Conservation (phyloP, 257 asterid species). For the Primulina huaijiensis region DNA sequence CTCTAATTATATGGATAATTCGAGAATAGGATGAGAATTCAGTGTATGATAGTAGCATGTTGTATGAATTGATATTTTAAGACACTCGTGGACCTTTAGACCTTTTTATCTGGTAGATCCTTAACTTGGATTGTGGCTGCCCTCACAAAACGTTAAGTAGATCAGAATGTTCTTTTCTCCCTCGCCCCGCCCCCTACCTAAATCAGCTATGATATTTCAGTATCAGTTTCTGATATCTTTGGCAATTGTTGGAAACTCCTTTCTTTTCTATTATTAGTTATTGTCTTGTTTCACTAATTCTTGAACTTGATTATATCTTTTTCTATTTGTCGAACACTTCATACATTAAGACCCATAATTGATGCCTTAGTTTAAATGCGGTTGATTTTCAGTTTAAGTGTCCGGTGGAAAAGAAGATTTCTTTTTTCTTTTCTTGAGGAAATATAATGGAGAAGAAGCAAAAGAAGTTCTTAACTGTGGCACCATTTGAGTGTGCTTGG, state of each 20-base stretch:
- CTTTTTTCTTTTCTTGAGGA: background rate
- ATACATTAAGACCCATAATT: background rate
- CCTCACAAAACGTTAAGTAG: slow-evolving; percentile 7
- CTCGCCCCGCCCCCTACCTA: background rate
- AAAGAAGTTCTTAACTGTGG: slow-evolving; percentile 75
- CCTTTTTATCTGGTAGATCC: slow-evolving; percentile 19
- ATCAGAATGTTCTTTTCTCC: slow-evolving; percentile 15
- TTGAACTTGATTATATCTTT: slow-evolving; percentile 2
- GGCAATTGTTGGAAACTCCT: background rate
- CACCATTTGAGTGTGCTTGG: slow-evolving; percentile 98
- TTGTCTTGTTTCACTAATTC: background rate
- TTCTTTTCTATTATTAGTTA: background rate
- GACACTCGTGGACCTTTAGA: slow-evolving; percentile 18
- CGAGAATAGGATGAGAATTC: slow-evolving; percentile 12
- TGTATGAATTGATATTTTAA: slow-evolving; percentile 21
- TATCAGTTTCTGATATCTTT: slow-evolving; percentile 20
- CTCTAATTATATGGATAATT: background rate
- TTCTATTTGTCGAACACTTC: slow-evolving; percentile 12
- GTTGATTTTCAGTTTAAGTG: slow-evolving; percentile 28
- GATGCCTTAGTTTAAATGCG: slow-evolving; percentile 13
- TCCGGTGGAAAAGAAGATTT: slow-evolving; percentile 20
- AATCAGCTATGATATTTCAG: background rate
- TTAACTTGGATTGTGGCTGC: slow-evolving; percentile 27
- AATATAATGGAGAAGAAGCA: slow-evolving; percentile 65
- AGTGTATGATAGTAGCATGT: slow-evolving; percentile 12